Percentiles rank a stretch among this genome's conserved stretches.
Evolutionary conservation across 2,329 filamentous ascomycete genomes (phyloP).

Genomic region (Fusarium tupiense): DNA sequence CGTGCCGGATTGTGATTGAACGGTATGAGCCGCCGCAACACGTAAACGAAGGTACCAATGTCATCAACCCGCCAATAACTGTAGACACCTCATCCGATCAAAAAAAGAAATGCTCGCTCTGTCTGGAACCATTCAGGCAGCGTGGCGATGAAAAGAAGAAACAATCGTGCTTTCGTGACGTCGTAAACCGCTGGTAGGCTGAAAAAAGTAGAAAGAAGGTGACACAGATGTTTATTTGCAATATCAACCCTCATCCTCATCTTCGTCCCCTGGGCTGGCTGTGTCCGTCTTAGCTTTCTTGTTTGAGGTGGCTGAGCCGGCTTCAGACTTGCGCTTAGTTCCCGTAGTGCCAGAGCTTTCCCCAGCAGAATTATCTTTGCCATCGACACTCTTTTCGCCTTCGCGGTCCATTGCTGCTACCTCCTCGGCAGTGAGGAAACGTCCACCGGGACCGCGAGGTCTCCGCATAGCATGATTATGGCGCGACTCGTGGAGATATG

Average conservation of each 20-base stretch:
- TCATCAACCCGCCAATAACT: constrained; percentile 23
- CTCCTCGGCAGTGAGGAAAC: constrained; percentile 96
- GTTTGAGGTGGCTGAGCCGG: constrained; percentile 56
- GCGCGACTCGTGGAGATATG: constrained; percentile 95
- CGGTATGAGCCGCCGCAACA: constrained; percentile 4
- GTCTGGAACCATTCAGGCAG: not conserved
- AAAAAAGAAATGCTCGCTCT: constrained; percentile 15
- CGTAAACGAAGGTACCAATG: constrained; percentile 28
- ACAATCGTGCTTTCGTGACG: constrained; percentile 49
- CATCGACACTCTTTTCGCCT: constrained; percentile 56
- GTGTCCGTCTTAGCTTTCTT: constrained; percentile 68
- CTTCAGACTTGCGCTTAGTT: constrained; percentile 70
- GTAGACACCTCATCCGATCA: constrained; percentile 14
- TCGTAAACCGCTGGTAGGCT: constrained; percentile 48
- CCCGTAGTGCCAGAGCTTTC: constrained; percentile 50
- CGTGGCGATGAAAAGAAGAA: constrained; percentile 33
- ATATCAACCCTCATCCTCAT: constrained; percentile 56
- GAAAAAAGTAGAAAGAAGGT: constrained; percentile 42
- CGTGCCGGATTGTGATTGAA: not conserved
- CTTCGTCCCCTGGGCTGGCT: constrained; percentile 51
- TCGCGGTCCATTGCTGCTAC: constrained; percentile 87
- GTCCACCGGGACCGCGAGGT: constrained; percentile 90
- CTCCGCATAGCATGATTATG: constrained; percentile 99
- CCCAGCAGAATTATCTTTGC: constrained; percentile 45
- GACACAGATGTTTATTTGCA: constrained; percentile 11